Conservation (phyloP, 441 rosid species). For the Euphorbia corollata region DNA sequence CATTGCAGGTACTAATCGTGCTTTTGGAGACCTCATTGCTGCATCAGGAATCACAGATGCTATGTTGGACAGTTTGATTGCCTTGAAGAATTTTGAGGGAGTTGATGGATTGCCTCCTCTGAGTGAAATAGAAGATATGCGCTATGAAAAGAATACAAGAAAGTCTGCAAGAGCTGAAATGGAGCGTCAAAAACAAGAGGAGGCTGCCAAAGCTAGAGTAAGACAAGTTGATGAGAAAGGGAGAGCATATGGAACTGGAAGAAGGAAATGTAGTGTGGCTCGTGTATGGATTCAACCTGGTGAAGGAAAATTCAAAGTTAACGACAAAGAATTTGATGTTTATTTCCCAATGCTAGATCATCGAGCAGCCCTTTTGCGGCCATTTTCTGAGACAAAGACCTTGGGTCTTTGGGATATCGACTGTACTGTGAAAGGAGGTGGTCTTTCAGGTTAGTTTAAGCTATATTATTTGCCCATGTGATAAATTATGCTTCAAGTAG, state of each 20-base stretch:
- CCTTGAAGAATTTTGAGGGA: slow-evolving; percentile 71
- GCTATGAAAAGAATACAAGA: slow-evolving; percentile 58
- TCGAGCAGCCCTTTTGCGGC: slow-evolving; percentile 83
- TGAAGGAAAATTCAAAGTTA: slow-evolving; percentile 56
- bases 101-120: slow-evolving; percentile 82
- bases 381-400: slow-evolving; percentile 66
- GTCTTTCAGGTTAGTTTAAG: slow-evolving; percentile 56
- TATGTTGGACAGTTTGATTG: slow-evolving; percentile 87
- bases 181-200: slow-evolving; percentile 86
- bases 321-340: slow-evolving; percentile 75
- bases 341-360: slow-evolving; percentile 93
- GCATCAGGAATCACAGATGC: slow-evolving; percentile 86
- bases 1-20: slow-evolving; percentile 69
- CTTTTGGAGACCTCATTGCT: slow-evolving; percentile 87
- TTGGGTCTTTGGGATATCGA: slow-evolving; percentile 82
- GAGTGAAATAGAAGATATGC: slow-evolving; percentile 61
- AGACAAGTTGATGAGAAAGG: slow-evolving; percentile 77
- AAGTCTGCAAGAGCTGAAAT: slow-evolving; percentile 70
- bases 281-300: slow-evolving; percentile 92
- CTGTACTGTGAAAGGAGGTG: slow-evolving; percentile 92
- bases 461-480: background rate
- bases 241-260: slow-evolving; percentile 92
- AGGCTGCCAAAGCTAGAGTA: slow-evolving; percentile 73
- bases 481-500: background rate
- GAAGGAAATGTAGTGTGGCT: slow-evolving; percentile 85